phyloP scores from a whole-genome alignment of 805 yeast species.

The Torulaspora quercuum region DNA sequence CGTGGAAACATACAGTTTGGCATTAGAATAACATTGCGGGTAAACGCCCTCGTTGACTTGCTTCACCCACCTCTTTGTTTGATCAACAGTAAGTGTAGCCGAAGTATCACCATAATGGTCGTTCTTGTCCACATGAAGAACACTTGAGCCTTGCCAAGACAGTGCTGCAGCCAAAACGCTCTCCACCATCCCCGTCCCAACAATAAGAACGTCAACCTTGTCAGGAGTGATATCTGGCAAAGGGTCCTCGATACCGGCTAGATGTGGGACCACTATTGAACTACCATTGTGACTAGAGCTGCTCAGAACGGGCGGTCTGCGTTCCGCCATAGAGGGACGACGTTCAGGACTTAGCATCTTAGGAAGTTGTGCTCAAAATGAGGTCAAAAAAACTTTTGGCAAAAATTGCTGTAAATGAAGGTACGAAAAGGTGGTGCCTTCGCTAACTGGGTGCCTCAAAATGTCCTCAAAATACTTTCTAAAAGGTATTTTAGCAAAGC shows the following conservation, averaged over 20 bases:
- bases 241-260: conserved; percentile 78
- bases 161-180: conserved; percentile 87
- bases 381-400: conserved; percentile 1
- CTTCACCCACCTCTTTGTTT: conserved; percentile 76
- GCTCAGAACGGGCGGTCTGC: conserved; percentile 52
- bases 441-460: too few species aligned
- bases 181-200: conserved; percentile 91
- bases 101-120: conserved; percentile 84
- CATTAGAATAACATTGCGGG: conserved; percentile 52
- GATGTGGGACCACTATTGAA: conserved; percentile 53
- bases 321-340: conserved; percentile 64
- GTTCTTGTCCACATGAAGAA: conserved; percentile 82
- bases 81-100: conserved; percentile 84
- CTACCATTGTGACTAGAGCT: conserved; percentile 18
- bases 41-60: conserved; percentile 50
- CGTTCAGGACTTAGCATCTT: conserved; percentile 40
- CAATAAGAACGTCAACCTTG: conserved; percentile 80
- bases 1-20: conserved; percentile 75
- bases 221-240: conserved; percentile 57
- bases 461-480: too few species aligned
- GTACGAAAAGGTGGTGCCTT: too few species aligned
- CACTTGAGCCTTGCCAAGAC: conserved; percentile 98
- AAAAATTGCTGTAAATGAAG: background rate
- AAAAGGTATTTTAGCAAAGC: too few species aligned
- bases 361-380: background rate